Percentiles rank a stretch among this genome's conserved stretches.
phyloP scores from a whole-genome alignment of 306 rosid genomes.

The Pterocarpus santalinus region DNA sequence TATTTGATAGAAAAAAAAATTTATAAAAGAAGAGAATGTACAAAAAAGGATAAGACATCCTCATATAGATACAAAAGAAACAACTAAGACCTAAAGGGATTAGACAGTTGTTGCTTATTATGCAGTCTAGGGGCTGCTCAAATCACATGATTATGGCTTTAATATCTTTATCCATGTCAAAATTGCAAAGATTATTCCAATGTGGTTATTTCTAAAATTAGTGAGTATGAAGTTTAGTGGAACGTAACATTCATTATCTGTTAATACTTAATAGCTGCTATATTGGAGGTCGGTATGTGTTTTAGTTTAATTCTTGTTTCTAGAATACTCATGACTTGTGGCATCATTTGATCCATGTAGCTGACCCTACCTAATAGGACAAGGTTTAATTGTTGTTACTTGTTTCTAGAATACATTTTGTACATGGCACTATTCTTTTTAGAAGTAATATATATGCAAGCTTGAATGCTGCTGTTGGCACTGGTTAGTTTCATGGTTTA shows the following conservation, averaged over 20 bases:
- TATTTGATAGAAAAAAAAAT: too few relatives aligned
- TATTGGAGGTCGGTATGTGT: neutral
- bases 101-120: neutral
- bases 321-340: neutral
- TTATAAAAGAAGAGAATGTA: too few relatives aligned
- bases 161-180: neutral
- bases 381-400: neutral
- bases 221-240: neutral
- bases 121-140: neutral
- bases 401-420: neutral
- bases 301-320: neutral
- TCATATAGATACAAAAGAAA: too few relatives aligned
- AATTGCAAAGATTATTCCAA: neutral
- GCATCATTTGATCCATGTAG: too few relatives aligned
- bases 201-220: neutral
- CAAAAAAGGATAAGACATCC: too few relatives aligned
- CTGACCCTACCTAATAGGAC: too few relatives aligned
- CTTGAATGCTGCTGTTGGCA: constrained; percentile 13
- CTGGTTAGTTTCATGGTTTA: constrained; percentile 5
- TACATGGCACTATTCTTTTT: neutral
- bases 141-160: neutral
- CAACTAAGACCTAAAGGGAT: too few relatives aligned
- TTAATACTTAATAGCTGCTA: neutral
- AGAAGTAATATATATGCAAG: neutral
- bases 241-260: neutral